phyloP scores from a whole-genome alignment of 2,329 filamentous ascomycete species.

The Pseudogymnoascus sp. region DNA sequence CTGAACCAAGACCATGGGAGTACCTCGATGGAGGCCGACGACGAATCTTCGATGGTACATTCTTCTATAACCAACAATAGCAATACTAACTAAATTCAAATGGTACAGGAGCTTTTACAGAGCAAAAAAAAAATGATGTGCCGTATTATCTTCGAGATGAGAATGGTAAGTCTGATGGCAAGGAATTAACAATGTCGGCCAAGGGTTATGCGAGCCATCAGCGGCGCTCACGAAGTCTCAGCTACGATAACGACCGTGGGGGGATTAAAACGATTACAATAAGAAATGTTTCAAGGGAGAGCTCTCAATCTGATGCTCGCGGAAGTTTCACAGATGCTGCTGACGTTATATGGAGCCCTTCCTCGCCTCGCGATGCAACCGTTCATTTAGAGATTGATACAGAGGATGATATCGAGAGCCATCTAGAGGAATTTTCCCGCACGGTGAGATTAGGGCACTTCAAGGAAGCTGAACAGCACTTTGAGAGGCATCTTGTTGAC shows the following conservation, averaged over 20 bases:
- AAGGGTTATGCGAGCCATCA: background rate
- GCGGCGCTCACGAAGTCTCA: background rate
- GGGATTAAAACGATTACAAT: background rate
- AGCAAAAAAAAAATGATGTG: background rate
- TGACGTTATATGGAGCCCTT: background rate
- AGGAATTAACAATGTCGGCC: background rate
- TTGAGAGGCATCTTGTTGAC: slow-evolving; percentile 11
- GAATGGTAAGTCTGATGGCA: background rate
- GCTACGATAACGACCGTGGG: background rate
- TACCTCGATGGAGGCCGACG: too few species aligned
- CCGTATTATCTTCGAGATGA: background rate
- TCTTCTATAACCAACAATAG: background rate
- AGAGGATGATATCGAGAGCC: background rate
- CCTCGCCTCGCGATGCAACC: background rate
- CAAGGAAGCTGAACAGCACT: slow-evolving; percentile 15
- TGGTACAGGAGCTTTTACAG: background rate
- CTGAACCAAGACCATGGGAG: too few species aligned
- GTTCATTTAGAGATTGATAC: background rate
- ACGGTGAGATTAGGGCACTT: slow-evolving; percentile 18
- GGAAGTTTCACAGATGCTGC: background rate
- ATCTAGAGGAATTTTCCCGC: slow-evolving; percentile 18
- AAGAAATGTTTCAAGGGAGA: background rate
- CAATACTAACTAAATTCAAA: background rate
- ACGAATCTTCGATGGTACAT: background rate
- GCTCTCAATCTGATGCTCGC: background rate